A percentile compares a stretch with the other conserved stretches of the same genome.
These are phyloP conservation scores for Ascomycota sp. DNA, from an alignment of 2,329 filamentous ascomycete species.

Conservation along the genomic window DNA sequence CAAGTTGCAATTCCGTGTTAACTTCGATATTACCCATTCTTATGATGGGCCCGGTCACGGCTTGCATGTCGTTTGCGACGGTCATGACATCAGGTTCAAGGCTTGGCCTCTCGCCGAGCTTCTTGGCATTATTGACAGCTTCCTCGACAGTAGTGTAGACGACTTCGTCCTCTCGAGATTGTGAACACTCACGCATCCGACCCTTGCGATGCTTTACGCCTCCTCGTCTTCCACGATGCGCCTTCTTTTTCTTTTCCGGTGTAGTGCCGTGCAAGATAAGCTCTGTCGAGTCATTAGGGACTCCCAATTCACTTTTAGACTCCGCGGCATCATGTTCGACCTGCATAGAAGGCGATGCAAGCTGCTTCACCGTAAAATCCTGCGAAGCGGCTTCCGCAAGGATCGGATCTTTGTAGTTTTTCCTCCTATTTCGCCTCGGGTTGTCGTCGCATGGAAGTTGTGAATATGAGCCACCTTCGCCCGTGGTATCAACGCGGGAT, in stretches of 20 bases:
- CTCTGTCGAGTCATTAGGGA: not conserved
- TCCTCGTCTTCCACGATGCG: conserved; percentile 47
- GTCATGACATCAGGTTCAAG: conserved; percentile 41
- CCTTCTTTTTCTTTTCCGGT: conserved; percentile 40
- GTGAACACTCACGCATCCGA: conserved; percentile 28
- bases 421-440: too few relatives aligned
- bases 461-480: not conserved
- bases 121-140: conserved; percentile 34
- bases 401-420: too few relatives aligned
- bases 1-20: conserved; percentile 38
- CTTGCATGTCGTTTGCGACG: conserved; percentile 31
- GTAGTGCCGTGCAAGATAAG: conserved; percentile 1
- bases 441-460: too few relatives aligned
- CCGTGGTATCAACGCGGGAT: not conserved
- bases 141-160: conserved; percentile 32
- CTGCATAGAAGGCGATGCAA: too few relatives aligned
- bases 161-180: conserved; percentile 24
- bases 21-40: conserved; percentile 42
- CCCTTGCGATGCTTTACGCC: conserved; percentile 44
- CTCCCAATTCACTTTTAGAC: not conserved
- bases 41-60: conserved; percentile 35
- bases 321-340: conserved; percentile 1
- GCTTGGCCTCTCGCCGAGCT: conserved; percentile 27
- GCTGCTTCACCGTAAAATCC: too few relatives aligned
- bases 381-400: too few relatives aligned